These are phyloP conservation scores for Metarhizium humberi DNA, from an alignment of 2,329 filamentous ascomycete species.

Conservation along the genomic window DNA sequence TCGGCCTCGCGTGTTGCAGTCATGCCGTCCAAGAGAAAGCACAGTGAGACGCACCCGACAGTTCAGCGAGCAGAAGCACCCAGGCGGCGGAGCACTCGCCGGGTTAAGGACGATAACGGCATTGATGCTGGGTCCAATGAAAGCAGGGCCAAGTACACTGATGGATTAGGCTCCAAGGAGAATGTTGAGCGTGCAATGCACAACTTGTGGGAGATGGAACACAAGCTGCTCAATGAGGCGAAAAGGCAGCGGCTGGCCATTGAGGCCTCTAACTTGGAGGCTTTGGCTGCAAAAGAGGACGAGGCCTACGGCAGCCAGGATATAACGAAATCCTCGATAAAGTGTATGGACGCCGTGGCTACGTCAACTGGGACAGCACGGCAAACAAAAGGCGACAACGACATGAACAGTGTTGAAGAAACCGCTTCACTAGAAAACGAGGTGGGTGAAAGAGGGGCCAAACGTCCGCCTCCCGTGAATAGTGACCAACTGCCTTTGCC, in stretches of 20 bases:
- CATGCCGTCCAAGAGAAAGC: conserved; percentile 33
- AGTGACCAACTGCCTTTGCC: conserved; percentile 77
- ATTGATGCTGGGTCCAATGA: neutral
- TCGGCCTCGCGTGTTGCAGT: neutral
- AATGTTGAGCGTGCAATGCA: conserved; percentile 30
- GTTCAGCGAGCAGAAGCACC: conserved; percentile 11
- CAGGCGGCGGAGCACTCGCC: conserved; percentile 17
- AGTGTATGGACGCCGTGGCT: neutral
- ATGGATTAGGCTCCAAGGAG: conserved; percentile 8
- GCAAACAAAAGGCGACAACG: neutral
- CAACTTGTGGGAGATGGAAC: conserved; percentile 41
- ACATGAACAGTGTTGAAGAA: neutral
- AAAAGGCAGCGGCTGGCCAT: conserved; percentile 39
- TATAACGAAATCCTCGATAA: neutral
- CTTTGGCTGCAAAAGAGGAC: neutral
- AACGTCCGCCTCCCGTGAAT: conserved; percentile 66
- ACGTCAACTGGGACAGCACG: neutral
- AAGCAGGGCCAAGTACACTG: neutral
- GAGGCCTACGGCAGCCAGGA: neutral
- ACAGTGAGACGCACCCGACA: conserved; percentile 12
- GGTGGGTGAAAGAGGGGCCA: conserved; percentile 26
- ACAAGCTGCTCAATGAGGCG: conserved; percentile 30
- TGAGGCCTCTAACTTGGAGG: conserved; percentile 26
- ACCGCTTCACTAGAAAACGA: neutral
- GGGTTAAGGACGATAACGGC: conserved; percentile 4